Base-by-base conservation (phyloP, 495 filamentous ascomycete genomes). In the Friedmanniomyces endolithicus region DNA sequence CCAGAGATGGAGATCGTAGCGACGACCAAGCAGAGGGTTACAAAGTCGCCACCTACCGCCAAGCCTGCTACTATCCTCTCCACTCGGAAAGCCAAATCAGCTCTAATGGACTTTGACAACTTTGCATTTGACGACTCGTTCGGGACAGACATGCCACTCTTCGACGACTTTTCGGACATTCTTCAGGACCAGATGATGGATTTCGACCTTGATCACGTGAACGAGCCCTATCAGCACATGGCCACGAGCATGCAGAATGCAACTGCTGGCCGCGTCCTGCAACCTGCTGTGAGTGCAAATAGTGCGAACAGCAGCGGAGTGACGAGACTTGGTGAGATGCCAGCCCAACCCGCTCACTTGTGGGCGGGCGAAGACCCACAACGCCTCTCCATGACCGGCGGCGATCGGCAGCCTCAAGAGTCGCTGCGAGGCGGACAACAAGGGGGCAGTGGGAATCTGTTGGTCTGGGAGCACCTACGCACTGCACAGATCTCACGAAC, bases 1-100 rank as follows among this genome's bases (percentile, higher is more conserved):
- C 50, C 59, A 8, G 58, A 57, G 34, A 52, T 61, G 53, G 54
- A 61, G 20, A 53, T 8, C 17, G 25, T 56, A 1, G 35, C 39
- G 16, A 16, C 47, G 23, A 31, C 4, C 27, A 58, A 62, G 35
- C 40, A 50, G 14, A 62, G 55, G 25, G 48, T 58, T 2, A 55
- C 34, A 2, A 58, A 62, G 47, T 1, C 35, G 8, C 24, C 9
- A 23, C 25, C 20, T n/a, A 2, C 47, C 9, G 11, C 24, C 17
- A 27, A 14, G 17, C 7, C 35, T 17, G 43, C 16, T n/a, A 33
- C 7, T 7, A 16, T 37, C 17, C 4, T 23, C n/a, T 29, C 11
- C 7, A 19, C 11, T 2, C 35, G 40, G 29, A 56, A 24, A 16
- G 7, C 31, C 29, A 24, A 48, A 7, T 24, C 56, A 40, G 37